A percentile compares a stretch with the other conserved stretches of the same genome.
Conservation (phyloP, 129 eudicot genomes). For the Calendula officinalis region DNA sequence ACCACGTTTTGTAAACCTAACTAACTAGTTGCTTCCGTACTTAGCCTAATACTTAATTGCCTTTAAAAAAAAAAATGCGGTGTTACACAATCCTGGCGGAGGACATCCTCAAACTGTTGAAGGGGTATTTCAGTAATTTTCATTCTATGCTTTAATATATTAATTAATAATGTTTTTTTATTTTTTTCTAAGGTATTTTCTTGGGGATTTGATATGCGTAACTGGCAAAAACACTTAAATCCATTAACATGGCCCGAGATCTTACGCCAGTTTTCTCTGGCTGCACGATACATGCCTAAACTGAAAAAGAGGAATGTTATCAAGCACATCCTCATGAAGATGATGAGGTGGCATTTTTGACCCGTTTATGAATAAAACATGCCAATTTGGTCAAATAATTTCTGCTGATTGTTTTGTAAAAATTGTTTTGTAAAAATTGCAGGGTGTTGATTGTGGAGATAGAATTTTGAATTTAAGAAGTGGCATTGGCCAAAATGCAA, state of each 20-base stretch:
- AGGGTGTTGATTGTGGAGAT: slow-evolving; percentile 71
- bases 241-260: slow-evolving; percentile 92
- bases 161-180: neutral
- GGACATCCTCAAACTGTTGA: slow-evolving; percentile 89
- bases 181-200: slow-evolving; percentile 70
- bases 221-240: slow-evolving; percentile 78
- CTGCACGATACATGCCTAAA: slow-evolving; percentile 84
- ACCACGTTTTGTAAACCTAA: too few species aligned
- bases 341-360: slow-evolving; percentile 69
- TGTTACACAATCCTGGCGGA: slow-evolving; percentile 77
- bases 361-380: neutral
- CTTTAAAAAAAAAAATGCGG: too few species aligned
- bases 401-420: neutral
- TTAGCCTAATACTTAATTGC: too few species aligned
- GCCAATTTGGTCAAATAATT: too few species aligned
- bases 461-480: slow-evolving; percentile 66
- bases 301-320: slow-evolving; percentile 49
- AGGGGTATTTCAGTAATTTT: slow-evolving; percentile 70
- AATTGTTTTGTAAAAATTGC: slow-evolving; percentile 28
- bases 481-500: slow-evolving; percentile 86
- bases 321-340: slow-evolving; percentile 54
- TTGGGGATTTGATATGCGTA: slow-evolving; percentile 91
- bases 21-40: too few species aligned
- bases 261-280: slow-evolving; percentile 76
- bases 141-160: neutral